phyloP scores from a whole-genome alignment of 208 protist genomes.

The Acanthamoeba sp. region DNA sequence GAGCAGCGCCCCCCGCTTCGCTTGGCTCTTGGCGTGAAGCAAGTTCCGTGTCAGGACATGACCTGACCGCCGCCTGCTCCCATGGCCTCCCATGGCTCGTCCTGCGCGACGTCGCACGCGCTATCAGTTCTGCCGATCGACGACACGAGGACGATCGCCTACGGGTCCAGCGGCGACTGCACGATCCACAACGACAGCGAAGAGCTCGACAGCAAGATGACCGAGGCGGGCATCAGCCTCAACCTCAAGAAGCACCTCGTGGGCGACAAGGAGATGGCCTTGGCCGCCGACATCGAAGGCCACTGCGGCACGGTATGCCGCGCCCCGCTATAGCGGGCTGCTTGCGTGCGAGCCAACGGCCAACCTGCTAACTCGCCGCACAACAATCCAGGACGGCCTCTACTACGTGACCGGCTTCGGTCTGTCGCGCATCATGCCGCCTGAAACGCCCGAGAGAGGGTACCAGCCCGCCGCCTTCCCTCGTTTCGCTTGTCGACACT shows the following conservation, averaged over 20 bases:
- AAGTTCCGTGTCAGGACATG: too few relatives aligned
- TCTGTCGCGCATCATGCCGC: constrained; percentile 67
- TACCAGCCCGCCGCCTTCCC: too few relatives aligned
- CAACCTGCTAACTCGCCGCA: too few relatives aligned
- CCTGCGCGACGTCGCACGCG: too few relatives aligned
- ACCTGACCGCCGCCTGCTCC: too few relatives aligned
- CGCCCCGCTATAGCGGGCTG: too few relatives aligned
- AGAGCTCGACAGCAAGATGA: constrained; percentile 65
- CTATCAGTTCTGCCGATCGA: constrained; percentile 70
- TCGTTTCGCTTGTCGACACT: neutral
- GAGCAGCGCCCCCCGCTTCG: neutral
- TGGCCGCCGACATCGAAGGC: constrained; percentile 59
- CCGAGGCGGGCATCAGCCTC: constrained; percentile 56
- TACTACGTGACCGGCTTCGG: constrained; percentile 71
- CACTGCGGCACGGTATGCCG: constrained; percentile 56
- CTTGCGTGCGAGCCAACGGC: too few relatives aligned
- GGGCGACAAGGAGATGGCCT: constrained; percentile 63
- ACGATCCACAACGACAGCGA: constrained; percentile 70
- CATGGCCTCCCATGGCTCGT: too few relatives aligned
- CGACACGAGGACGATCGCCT: constrained; percentile 55
- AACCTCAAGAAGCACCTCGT: constrained; percentile 76
- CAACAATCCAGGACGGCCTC: constrained; percentile 29
- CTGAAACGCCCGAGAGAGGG: constrained; percentile 71
- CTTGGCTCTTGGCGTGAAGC: too few relatives aligned
- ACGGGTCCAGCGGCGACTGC: constrained; percentile 49